Percentiles rank a stretch among this genome's conserved stretches.
These are phyloP conservation scores for Geoglossum cookeanum DNA, from an alignment of 2,329 filamentous ascomycete species.

Conservation along the genomic window DNA sequence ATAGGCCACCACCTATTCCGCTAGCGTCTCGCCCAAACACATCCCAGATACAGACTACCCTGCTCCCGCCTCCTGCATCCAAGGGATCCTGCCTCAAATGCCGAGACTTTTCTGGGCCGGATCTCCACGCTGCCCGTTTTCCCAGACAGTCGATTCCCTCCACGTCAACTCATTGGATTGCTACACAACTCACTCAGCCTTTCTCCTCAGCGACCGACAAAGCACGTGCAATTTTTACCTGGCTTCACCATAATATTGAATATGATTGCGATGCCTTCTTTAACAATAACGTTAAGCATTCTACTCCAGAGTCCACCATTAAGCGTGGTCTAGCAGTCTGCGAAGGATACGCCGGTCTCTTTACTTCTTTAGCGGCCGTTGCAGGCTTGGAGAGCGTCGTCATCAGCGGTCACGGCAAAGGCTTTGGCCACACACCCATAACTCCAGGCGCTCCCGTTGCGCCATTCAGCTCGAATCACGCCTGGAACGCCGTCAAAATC, in stretches of 20 bases:
- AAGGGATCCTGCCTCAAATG: slow-evolving; percentile 49
- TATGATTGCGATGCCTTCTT: slow-evolving; percentile 77
- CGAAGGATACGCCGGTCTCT: slow-evolving; percentile 74
- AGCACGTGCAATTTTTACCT: slow-evolving; percentile 79
- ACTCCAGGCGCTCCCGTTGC: slow-evolving; percentile 46
- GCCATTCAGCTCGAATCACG: slow-evolving; percentile 47
- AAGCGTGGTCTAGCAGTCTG: slow-evolving; percentile 70
- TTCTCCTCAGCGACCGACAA: slow-evolving; percentile 79
- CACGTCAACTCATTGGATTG: slow-evolving; percentile 49
- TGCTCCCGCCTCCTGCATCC: slow-evolving; percentile 10
- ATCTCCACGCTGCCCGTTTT: slow-evolving; percentile 58
- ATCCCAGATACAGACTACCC: neutral
- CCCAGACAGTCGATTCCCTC: slow-evolving; percentile 55
- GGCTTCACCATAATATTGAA: slow-evolving; percentile 82
- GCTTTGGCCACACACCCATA: slow-evolving; percentile 50
- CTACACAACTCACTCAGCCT: slow-evolving; percentile 54
- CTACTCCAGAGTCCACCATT: slow-evolving; percentile 54
- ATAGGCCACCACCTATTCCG: neutral
- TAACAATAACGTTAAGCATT: slow-evolving; percentile 43
- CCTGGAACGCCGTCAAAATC: slow-evolving; percentile 84
- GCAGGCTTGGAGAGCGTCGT: slow-evolving; percentile 64
- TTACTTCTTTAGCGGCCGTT: slow-evolving; percentile 55
- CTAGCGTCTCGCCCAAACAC: neutral
- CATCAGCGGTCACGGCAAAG: slow-evolving; percentile 68
- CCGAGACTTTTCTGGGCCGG: slow-evolving; percentile 70